Evolutionary conservation across 495 filamentous ascomycete genomes (phyloP).

Genomic region (Penicillium coprophilum): DNA sequence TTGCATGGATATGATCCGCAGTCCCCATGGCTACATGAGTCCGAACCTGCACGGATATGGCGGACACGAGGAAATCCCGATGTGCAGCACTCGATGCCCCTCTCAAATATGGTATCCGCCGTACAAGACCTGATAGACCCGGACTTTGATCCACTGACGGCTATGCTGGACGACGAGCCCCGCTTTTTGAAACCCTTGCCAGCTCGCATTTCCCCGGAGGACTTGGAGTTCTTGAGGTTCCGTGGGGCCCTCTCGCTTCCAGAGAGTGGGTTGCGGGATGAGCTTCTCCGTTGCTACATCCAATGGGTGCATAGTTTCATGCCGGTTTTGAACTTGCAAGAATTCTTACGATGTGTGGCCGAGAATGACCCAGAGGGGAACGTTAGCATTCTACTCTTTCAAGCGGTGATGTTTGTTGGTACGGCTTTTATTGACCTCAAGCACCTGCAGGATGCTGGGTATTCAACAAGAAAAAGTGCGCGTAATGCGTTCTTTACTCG

Average conservation of each 20-base stretch:
- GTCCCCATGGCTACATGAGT: slow-evolving; percentile 39
- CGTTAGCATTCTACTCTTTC: slow-evolving; percentile 72
- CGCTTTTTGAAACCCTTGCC: slow-evolving; percentile 53
- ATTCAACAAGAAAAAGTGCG: slow-evolving; percentile 65
- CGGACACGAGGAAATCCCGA: slow-evolving; percentile 32
- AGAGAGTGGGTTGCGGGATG: slow-evolving; percentile 61
- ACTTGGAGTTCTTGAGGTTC: slow-evolving; percentile 67
- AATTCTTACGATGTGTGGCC: slow-evolving; percentile 62
- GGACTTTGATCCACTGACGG: slow-evolving; percentile 46
- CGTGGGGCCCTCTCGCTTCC: slow-evolving; percentile 75
- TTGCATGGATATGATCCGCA: slow-evolving; percentile 37
- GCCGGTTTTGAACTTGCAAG: slow-evolving; percentile 73
- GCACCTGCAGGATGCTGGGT: slow-evolving; percentile 67
- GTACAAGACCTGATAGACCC: slow-evolving; percentile 47
- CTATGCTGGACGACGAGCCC: slow-evolving; percentile 44
- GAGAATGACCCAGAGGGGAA: slow-evolving; percentile 60
- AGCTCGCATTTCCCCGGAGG: slow-evolving; percentile 60
- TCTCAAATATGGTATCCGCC: slow-evolving; percentile 45
- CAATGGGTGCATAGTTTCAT: slow-evolving; percentile 86
- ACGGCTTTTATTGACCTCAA: slow-evolving; percentile 72
- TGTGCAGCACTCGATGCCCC: slow-evolving; percentile 32
- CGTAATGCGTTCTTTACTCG: slow-evolving; percentile 74
- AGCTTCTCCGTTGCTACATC: slow-evolving; percentile 69
- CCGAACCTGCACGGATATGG: slow-evolving; percentile 31
- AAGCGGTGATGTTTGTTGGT: slow-evolving; percentile 78